Conservation (phyloP, 2,329 filamentous ascomycete species). For the Trichoderma oligosporum region DNA sequence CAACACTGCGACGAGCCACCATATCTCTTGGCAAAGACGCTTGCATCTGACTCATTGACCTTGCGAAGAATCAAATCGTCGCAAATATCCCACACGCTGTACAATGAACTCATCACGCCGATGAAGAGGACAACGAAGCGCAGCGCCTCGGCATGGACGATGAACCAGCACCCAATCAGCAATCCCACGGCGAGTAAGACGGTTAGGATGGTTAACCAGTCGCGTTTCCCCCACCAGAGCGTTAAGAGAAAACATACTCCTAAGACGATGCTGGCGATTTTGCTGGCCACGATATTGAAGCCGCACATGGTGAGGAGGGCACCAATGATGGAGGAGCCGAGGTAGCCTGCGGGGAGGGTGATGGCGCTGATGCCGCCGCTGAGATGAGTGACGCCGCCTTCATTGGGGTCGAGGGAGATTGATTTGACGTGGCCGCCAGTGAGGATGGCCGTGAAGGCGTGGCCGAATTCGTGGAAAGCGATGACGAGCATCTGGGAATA, state of each 20-base stretch:
- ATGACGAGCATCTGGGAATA: conserved; percentile 68
- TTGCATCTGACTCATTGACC: conserved; percentile 75
- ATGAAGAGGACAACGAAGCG: conserved; percentile 75
- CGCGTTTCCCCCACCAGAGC: conserved; percentile 74
- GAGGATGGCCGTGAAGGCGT: conserved; percentile 67
- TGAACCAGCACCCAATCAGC: conserved; percentile 74
- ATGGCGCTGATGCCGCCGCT: conserved; percentile 65
- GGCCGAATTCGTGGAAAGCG: conserved; percentile 76
- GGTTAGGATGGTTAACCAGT: conserved; percentile 73
- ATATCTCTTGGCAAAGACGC: conserved; percentile 73
- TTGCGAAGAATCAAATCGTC: conserved; percentile 77
- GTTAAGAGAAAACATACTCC: conserved; percentile 74
- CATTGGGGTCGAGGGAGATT: conserved; percentile 71
- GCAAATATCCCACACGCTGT: conserved; percentile 82
- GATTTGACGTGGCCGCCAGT: conserved; percentile 72
- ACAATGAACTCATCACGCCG: conserved; percentile 75
- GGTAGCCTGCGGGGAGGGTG: conserved; percentile 72
- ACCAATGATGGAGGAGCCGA: conserved; percentile 73
- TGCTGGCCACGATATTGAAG: conserved; percentile 77
- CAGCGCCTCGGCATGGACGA: conserved; percentile 68
- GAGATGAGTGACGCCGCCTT: conserved; percentile 77
- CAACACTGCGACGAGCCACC: conserved; percentile 77
- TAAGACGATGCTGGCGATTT: conserved; percentile 70
- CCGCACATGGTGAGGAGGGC: conserved; percentile 75
- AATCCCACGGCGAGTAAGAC: conserved; percentile 66